Evolutionary conservation across 2,329 filamentous ascomycete genomes (phyloP).

Genomic region (Microcyclosporella mali): DNA sequence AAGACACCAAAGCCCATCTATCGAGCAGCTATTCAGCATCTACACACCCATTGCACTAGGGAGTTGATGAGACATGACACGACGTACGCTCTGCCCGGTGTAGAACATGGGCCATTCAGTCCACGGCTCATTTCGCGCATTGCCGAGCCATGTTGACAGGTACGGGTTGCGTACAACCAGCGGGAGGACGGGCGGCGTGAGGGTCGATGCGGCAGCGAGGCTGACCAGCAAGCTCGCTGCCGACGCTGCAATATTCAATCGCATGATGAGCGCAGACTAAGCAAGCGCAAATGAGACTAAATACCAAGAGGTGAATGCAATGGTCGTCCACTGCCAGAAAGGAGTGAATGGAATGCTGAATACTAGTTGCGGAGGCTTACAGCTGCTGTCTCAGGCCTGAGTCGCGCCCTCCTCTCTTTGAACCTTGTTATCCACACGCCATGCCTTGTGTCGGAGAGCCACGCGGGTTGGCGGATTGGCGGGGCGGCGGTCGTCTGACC

Average conservation of each 20-base stretch:
- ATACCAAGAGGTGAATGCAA: not conserved
- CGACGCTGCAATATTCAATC: conserved; percentile 12
- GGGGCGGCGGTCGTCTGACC: too few relatives aligned
- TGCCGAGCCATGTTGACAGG: conserved; percentile 51
- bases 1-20: conserved; percentile 58
- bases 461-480: too few relatives aligned
- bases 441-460: too few relatives aligned
- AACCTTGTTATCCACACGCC: not conserved
- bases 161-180: conserved; percentile 48
- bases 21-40: conserved; percentile 16
- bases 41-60: not conserved
- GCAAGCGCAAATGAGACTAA: not conserved
- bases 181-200: conserved; percentile 50
- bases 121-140: conserved; percentile 70
- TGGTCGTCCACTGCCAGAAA: not conserved
- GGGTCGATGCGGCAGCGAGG: conserved; percentile 44
- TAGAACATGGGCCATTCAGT: conserved; percentile 82
- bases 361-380: not conserved
- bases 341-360: not conserved
- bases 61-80: not conserved
- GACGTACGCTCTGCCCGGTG: conserved; percentile 57
- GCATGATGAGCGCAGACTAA: conserved; percentile 12
- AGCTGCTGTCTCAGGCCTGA: not conserved
- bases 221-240: conserved; percentile 24
- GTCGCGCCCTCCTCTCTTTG: not conserved